Evolutionary conservation across 768 basidiomycete genomes (phyloP).

Genomic region (Austroboletus festivus): DNA sequence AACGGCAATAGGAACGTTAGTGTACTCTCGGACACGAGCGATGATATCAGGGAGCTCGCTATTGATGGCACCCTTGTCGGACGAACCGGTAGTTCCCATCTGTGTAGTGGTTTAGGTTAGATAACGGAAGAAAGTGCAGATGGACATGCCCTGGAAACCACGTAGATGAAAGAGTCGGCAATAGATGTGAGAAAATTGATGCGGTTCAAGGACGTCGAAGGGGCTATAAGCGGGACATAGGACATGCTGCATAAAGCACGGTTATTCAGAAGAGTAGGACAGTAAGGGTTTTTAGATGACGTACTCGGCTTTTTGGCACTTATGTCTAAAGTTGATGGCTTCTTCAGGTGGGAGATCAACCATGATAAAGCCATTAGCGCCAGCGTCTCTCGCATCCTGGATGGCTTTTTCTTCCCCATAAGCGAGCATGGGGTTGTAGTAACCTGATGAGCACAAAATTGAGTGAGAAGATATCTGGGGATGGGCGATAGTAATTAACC

Average conservation of each 20-base stretch:
- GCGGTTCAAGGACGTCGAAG: constrained; percentile 83
- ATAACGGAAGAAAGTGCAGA: neutral
- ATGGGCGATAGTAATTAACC: constrained; percentile 11
- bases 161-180: constrained; percentile 96
- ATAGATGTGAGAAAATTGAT: constrained; percentile 90
- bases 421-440: constrained; percentile 94
- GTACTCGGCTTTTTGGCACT: constrained; percentile 78
- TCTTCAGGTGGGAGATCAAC: constrained; percentile 98
- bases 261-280: neutral
- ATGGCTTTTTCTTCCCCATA: constrained; percentile 96
- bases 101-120: constrained; percentile 29
- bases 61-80: constrained; percentile 68
- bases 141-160: constrained; percentile 83
- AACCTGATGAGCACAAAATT: constrained; percentile 51
- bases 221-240: constrained; percentile 93
- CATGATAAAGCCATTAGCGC: constrained; percentile 96
- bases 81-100: constrained; percentile 99
- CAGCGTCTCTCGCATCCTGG: constrained; percentile 81
- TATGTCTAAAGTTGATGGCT: constrained; percentile 83
- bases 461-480: neutral
- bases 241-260: constrained; percentile 64
- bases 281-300: constrained; percentile 27
- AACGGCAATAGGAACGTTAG: constrained; percentile 84
- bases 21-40: constrained; percentile 72
- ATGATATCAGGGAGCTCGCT: constrained; percentile 79